Base-by-base conservation (phyloP, 208 protist species). In the Wallacemonas sp. region DNA sequence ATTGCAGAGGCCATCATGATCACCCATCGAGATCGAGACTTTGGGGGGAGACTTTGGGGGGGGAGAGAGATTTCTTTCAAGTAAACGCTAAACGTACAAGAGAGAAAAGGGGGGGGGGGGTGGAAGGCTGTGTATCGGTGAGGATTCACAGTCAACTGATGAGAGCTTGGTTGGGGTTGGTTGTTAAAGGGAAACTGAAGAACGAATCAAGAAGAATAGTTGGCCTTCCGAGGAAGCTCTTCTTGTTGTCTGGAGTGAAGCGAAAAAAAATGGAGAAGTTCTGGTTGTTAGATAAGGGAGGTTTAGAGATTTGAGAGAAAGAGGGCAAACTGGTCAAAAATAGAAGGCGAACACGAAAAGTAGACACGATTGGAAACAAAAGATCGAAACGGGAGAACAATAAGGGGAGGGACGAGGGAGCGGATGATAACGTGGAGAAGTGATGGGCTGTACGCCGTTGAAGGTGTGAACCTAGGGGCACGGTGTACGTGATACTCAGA, bases 1-100 rank as follows among this genome's bases (percentile, higher is more conserved):
- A 33, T 80, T 75, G 70, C 78, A 80, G 16, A 84, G 58, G 24
- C 27, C 17, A 55, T 44, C 62, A 47, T 73, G 61, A 62, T 66
- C 48, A 70, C 72, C 70, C 76, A 81, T 77, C 66, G 62, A 74
- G 43, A 54, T 70, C 19, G 29, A 32, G 16, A 26, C 41, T 52
- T 60, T 12, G 19, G 12, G 16, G 30, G 1, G 56, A 46, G 24
- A 27, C 21, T 14, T 21, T 21, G 33, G 4, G 34, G 5, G 30
- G 34, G 21, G n/a, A n/a, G 41, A 44, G 24, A 17, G n/a, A 27
- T 48, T 19, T 12, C 21, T 2, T 12, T 12, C 12, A 41, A n/a
- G 21, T 14, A 54, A 54, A 55, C 17, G 41, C 12, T 6, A 47
- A 47, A 17, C 19, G 41, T 17, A 14, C 6, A 39, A 16, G 52